Conservation (phyloP, 208 protist species). For the Acanthamoeba culbertsoni region DNA sequence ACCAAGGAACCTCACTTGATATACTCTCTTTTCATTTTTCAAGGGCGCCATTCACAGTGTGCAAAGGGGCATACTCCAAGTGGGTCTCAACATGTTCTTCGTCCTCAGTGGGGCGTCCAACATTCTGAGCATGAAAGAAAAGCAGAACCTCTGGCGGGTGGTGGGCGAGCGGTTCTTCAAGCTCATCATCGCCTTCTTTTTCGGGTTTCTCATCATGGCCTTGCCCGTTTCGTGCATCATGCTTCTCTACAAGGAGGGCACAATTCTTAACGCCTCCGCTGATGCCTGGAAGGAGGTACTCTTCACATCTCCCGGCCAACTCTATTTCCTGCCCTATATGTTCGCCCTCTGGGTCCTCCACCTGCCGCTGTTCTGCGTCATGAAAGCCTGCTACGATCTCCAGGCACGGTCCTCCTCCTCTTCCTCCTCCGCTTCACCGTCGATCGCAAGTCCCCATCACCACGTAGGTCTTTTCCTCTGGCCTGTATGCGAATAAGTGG, state of each 20-base stretch:
- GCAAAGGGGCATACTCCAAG: not conserved
- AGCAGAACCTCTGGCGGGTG: constrained; percentile 38
- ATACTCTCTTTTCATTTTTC: not conserved
- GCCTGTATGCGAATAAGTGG: too few relatives aligned
- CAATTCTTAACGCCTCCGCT: constrained; percentile 11
- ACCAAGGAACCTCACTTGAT: not conserved
- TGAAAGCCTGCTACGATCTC: not conserved
- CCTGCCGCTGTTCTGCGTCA: constrained; percentile 41
- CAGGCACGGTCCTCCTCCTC: not conserved
- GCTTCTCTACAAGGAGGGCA: constrained; percentile 30
- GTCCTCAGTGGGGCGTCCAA: not conserved
- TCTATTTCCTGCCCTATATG: constrained; percentile 48
- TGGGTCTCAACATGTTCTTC: constrained; percentile 27
- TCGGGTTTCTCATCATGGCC: constrained; percentile 17
- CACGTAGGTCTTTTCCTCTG: too few relatives aligned
- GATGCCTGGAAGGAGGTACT: constrained; percentile 29
- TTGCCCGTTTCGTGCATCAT: constrained; percentile 1
- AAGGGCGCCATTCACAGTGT: not conserved
- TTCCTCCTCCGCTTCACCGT: not conserved
- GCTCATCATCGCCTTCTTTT: constrained; percentile 40
- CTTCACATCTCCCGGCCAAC: constrained; percentile 25
- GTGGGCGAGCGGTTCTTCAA: constrained; percentile 34
- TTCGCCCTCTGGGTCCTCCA: constrained; percentile 33
- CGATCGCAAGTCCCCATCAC: not conserved
- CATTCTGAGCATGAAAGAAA: constrained; percentile 43